These are phyloP conservation scores for Sequoia sempervirens DNA, from an alignment of 75 land plant species.

Conservation along the genomic window DNA sequence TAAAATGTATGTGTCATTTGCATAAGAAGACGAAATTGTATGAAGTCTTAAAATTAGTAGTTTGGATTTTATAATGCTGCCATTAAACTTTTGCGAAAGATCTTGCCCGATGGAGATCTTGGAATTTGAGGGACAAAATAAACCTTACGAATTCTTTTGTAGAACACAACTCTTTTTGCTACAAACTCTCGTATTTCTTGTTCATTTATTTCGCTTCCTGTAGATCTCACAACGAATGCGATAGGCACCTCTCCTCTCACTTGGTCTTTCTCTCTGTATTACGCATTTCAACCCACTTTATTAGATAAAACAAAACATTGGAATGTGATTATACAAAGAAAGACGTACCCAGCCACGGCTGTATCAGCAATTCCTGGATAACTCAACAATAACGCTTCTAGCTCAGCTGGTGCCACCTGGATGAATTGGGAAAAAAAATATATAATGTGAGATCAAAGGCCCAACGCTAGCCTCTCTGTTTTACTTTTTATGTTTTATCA, in stretches of 20 bases:
- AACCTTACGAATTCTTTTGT: slow-evolving; percentile 52
- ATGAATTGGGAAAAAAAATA: not conserved
- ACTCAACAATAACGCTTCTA: slow-evolving; percentile 60
- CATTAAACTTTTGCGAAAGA: slow-evolving; percentile 51
- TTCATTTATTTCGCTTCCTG: slow-evolving; percentile 44
- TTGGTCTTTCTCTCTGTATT: slow-evolving; percentile 58
- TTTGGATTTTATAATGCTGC: not conserved
- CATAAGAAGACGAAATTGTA: too few relatives aligned
- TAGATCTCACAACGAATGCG: slow-evolving; percentile 57
- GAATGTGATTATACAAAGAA: too few relatives aligned
- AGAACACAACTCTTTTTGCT: slow-evolving; percentile 70
- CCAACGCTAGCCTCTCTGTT: too few relatives aligned
- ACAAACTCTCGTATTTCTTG: slow-evolving; percentile 67
- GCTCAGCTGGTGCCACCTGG: slow-evolving; percentile 88
- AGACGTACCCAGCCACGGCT: slow-evolving; percentile 33
- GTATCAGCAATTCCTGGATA: slow-evolving; percentile 69
- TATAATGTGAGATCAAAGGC: too few relatives aligned
- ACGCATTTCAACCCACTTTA: slow-evolving; percentile 26
- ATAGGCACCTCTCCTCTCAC: slow-evolving; percentile 82
- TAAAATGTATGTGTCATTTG: too few relatives aligned
- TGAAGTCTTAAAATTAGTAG: too few relatives aligned
- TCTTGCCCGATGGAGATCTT: slow-evolving; percentile 72
- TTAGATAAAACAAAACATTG: too few relatives aligned
- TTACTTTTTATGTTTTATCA: too few relatives aligned
- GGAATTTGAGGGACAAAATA: slow-evolving; percentile 63